Evolutionary conservation across 2,329 filamentous ascomycete genomes (phyloP).

Genomic region (Berkeleyomyces rouxiae): DNA sequence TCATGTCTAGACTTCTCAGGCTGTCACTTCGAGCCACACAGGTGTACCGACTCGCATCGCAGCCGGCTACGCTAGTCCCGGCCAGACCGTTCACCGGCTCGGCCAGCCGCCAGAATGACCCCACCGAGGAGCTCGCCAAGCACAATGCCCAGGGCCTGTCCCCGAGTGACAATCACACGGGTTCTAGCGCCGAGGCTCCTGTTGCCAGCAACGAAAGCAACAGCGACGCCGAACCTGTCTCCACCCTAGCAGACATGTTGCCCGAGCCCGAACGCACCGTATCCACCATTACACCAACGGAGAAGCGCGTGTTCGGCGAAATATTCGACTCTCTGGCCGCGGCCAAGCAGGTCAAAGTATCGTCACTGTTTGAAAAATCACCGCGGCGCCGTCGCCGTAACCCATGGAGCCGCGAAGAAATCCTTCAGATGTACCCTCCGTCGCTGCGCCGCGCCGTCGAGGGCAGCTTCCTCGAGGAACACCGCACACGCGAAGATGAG

Average conservation of each 20-base stretch:
- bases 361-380: background rate
- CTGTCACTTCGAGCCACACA: background rate
- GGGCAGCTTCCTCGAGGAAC: constrained; percentile 24
- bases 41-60: background rate
- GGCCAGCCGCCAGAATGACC: background rate
- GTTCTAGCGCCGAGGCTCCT: background rate
- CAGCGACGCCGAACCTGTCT: background rate
- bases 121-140: background rate
- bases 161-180: background rate
- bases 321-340: constrained; percentile 31
- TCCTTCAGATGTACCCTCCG: constrained; percentile 24
- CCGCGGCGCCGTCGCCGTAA: background rate
- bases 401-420: constrained; percentile 18
- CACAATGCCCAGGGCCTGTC: background rate
- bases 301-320: constrained; percentile 41
- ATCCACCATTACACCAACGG: constrained; percentile 40
- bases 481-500: constrained; percentile 15
- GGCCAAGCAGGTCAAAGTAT: constrained; percentile 1
- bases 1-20: background rate
- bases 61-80: background rate
- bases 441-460: constrained; percentile 26
- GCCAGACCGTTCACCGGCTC: background rate
- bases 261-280: constrained; percentile 13
- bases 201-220: too few species aligned
- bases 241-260: background rate